phyloP scores from a whole-genome alignment of 257 asterid genomes.

The Solanum sitiens region DNA sequence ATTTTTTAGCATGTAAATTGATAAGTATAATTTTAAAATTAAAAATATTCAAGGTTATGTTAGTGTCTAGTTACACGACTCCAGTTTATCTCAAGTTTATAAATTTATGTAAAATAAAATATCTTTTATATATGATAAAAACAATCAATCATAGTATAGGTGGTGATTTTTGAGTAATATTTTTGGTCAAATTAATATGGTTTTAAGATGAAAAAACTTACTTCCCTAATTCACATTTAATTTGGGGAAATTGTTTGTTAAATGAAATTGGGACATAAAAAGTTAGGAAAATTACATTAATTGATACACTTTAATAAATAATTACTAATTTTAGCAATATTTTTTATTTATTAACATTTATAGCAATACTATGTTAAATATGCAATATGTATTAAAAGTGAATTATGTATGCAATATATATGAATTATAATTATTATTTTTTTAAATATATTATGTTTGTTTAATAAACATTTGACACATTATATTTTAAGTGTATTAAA shows the following conservation, averaged over 20 bases:
- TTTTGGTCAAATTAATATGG: background rate
- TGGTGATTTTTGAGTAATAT: background rate
- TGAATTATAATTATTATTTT: too few relatives aligned
- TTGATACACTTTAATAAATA: too few relatives aligned
- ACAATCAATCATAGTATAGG: background rate
- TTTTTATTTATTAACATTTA: too few relatives aligned
- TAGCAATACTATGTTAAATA: too few relatives aligned
- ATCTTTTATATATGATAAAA: background rate
- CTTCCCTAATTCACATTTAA: too few relatives aligned
- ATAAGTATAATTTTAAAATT: background rate
- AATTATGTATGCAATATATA: too few relatives aligned
- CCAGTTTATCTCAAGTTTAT: background rate
- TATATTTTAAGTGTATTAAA: too few relatives aligned
- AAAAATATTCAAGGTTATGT: background rate
- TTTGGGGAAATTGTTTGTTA: background rate
- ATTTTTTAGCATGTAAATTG: background rate
- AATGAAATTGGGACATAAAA: background rate
- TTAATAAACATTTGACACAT: too few relatives aligned
- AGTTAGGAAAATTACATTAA: too few relatives aligned
- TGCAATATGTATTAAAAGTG: too few relatives aligned
- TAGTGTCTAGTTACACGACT: background rate
- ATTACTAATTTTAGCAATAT: too few relatives aligned
- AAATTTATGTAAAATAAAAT: background rate
- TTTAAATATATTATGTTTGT: too few relatives aligned
- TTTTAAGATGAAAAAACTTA: background rate